These are phyloP conservation scores for Raphanus sativus DNA, from an alignment of 345 rosid genomes.

Conservation along the genomic window DNA sequence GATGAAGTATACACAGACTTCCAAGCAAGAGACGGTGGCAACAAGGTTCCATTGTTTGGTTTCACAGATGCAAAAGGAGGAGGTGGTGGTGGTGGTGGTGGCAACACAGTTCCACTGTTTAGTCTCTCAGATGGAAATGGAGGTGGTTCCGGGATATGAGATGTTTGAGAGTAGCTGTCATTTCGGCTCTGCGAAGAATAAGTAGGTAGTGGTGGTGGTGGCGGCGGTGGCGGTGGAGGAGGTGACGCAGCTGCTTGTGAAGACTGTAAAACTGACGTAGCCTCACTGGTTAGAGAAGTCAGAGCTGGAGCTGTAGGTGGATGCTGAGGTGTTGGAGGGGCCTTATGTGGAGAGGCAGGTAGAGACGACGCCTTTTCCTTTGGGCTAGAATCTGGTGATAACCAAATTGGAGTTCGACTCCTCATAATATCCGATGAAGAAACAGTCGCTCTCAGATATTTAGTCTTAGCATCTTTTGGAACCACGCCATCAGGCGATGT, in stretches of 20 bases:
- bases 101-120: slow-evolving; percentile 17
- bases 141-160: slow-evolving; percentile 26
- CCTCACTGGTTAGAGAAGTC: slow-evolving; percentile 33
- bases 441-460: slow-evolving; percentile 32
- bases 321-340: slow-evolving; percentile 25
- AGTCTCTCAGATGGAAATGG: slow-evolving; percentile 23
- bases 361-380: slow-evolving; percentile 37
- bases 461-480: slow-evolving; percentile 46
- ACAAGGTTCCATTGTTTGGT: slow-evolving; percentile 19
- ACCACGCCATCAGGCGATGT: slow-evolving; percentile 41
- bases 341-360: slow-evolving; percentile 38
- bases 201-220: slow-evolving; percentile 18
- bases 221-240: slow-evolving; percentile 35
- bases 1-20: slow-evolving; percentile 39
- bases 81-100: slow-evolving; percentile 15
- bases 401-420: slow-evolving; percentile 41
- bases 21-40: slow-evolving; percentile 36
- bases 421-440: slow-evolving; percentile 43
- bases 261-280: slow-evolving; percentile 29
- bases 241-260: slow-evolving; percentile 32
- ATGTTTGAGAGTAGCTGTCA: slow-evolving; percentile 18
- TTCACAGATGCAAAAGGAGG: slow-evolving; percentile 25
- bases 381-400: slow-evolving; percentile 36
- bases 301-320: slow-evolving; percentile 38
- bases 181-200: slow-evolving; percentile 20